Base-by-base conservation (phyloP, 2,329 filamentous ascomycete genomes). In the Boeremia exigua region DNA sequence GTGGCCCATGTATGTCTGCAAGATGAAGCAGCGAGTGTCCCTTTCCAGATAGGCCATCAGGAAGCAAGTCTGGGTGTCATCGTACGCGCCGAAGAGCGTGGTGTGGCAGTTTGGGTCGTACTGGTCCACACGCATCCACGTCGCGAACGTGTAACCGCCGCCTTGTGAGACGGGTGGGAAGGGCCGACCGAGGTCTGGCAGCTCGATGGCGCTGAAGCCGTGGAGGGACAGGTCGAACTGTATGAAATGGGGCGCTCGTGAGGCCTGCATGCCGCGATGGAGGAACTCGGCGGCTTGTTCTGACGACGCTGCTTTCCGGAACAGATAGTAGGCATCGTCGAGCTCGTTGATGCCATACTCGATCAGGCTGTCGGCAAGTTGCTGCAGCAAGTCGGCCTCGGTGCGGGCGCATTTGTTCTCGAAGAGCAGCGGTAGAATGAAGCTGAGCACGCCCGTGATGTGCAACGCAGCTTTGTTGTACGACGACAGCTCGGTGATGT, bases 61-160 rank as follows among this genome's bases (percentile, higher is more conserved):
- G 69, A 99, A 99, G 75, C 95, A 99, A 5, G 91, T 92, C 74
- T 98, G 94, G 5, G 87, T 92, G 3, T 88, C 83, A 76, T 99
- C 95, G 75, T 96, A 98, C 8, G 95, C 91, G 25, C 95, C 95
- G 73, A 99, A 99, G 12, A 99, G 84, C 0, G 95, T 99, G 0
- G 95, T 99, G 74, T 99, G 95, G 14, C 90, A 88, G 40, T 86
- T 85, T 5, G 85, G 79, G 73, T 99, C 96, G 74, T 95, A 98
- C 36, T 86, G 82, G 73, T 98, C 93, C 56, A 99, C 86, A 17
- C 90, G 87, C 45, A 96, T 84, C 95, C 95, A 99, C 0, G 91
- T 86, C 40, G 90, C 86, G 58, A 99, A 89, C 0, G 92, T 96
- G 77, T 98, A 99, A 17, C 95, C 96, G 29, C 79, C 75, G n/a